Percentiles rank a stretch among this genome's conserved stretches.
phyloP scores from a whole-genome alignment of 2,329 filamentous ascomycete genomes.

The Alternaria sp. region DNA sequence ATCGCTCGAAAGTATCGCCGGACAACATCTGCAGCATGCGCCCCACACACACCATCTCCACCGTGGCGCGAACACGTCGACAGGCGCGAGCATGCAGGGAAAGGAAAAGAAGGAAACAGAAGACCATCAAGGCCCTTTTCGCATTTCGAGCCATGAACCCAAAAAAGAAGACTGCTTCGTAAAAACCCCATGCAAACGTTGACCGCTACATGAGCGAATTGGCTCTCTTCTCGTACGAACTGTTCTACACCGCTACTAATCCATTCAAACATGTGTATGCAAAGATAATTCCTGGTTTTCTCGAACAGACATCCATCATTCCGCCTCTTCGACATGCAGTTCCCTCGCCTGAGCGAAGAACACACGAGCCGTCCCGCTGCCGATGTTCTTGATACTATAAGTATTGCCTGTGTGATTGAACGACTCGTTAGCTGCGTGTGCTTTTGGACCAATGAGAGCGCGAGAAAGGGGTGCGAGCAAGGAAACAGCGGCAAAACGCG shows the following conservation, averaged over 20 bases:
- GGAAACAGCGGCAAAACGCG: background rate
- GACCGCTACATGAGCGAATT: background rate
- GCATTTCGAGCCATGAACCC: too few species aligned
- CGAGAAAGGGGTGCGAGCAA: background rate
- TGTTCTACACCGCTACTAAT: background rate
- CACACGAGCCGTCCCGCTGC: slow-evolving; percentile 72
- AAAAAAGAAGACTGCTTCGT: too few species aligned
- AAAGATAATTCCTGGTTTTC: too few species aligned
- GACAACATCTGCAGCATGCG: background rate
- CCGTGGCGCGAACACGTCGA: background rate
- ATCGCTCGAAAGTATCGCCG: background rate
- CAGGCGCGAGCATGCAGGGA: background rate
- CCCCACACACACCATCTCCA: slow-evolving; percentile 13
- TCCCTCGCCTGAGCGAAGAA: slow-evolving; percentile 94
- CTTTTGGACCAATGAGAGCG: background rate
- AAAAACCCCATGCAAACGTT: too few species aligned
- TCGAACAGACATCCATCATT: too few species aligned
- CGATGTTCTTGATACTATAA: slow-evolving; percentile 87
- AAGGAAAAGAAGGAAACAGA: background rate
- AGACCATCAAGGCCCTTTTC: background rate
- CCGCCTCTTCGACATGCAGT: slow-evolving; percentile 18
- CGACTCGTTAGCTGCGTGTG: slow-evolving; percentile 17
- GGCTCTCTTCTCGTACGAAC: too few species aligned
- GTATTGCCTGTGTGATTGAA: slow-evolving; percentile 72
- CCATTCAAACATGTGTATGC: background rate